A percentile compares a stretch with the other conserved stretches of the same genome.
phyloP scores from a whole-genome alignment of 805 yeast species.

The Kregervanrija delftensis region DNA sequence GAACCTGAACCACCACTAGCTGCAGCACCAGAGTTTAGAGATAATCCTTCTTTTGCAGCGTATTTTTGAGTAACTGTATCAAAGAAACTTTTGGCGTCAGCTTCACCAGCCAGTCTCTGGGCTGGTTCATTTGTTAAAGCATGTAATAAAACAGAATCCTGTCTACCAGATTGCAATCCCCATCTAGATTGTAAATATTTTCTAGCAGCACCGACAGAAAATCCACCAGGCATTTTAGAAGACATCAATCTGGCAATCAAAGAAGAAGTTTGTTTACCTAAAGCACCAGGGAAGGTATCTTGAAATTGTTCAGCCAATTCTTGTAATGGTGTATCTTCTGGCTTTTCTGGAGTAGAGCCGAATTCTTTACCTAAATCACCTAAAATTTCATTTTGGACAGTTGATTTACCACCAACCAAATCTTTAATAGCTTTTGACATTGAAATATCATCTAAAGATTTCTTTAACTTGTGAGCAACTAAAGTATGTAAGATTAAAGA shows the following conservation, averaged over 20 bases:
- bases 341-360: conserved; percentile 97
- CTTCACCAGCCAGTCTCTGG: conserved; percentile 76
- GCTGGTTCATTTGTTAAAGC: conserved; percentile 91
- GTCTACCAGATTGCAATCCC: conserved; percentile 93
- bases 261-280: conserved; percentile 91
- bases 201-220: conserved; percentile 85
- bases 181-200: conserved; percentile 86
- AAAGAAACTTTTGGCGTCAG: conserved; percentile 84
- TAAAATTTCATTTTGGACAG: conserved; percentile 95
- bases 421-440: conserved; percentile 92
- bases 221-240: conserved; percentile 99
- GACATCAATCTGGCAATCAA: conserved; percentile 87
- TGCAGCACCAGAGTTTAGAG: conserved; percentile 61
- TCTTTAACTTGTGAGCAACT: conserved; percentile 94
- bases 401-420: conserved; percentile 96
- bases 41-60: conserved; percentile 75
- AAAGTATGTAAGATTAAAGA: conserved; percentile 74
- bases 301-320: conserved; percentile 96
- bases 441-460: conserved; percentile 78
- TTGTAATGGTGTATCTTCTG: conserved; percentile 94
- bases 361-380: conserved; percentile 99
- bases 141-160: conserved; percentile 77
- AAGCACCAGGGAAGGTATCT: conserved; percentile 77
- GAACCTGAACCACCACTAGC: conserved; percentile 44
- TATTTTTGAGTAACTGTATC: conserved; percentile 79